Evolutionary conservation across 2,329 filamentous ascomycete genomes (phyloP), one percentile per base, ranked within the genome.

Genomic region (Achaetomium macrosporum): DNA sequence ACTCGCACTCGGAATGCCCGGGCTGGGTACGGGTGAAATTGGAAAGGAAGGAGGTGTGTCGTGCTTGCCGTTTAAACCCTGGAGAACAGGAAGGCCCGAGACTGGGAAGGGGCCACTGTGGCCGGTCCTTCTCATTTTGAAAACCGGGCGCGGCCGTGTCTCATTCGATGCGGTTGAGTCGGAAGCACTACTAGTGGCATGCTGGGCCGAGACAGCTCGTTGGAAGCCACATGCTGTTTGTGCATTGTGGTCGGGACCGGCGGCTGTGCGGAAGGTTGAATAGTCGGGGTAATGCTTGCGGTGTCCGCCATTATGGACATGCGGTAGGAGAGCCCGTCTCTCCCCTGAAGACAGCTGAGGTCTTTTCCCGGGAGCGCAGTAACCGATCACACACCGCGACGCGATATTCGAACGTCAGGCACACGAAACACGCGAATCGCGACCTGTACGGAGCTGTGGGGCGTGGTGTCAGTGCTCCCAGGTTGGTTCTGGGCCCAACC

Each of bases 101-200:
- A 50, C 25, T 5, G 55, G 47, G 25, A 49, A 56, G 13, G 53
- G 43, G 1, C 56, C 42, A 15, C 47, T 54, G 29, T 55, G 48
- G 2, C 57, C 55, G 12, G 53, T 59, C 33, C 57, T 49, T 33
- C 39, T 55, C 53, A 59, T 53, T 42, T 55, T 59, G 47, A 55
- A 54, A 3, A 58, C 40, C 3, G 56, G 51, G 3, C 44, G 54
- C 3, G 54, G 13, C 11, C 35, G 46, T 11, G 50, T 8, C 36
- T 53, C 42, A 5, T 45, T n/a, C 31, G 44, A n/a, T 42, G 45
- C 9, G 13, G 40, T 30, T 20, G 47, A 41, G 39, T 43, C 40
- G 35, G 43, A n/a, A n/a, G 33, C 50, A 52, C 31, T 43, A 25
- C 25, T 25, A 25, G 25, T 25, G 13, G n/a, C 17, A 8, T 30